A percentile compares a stretch with the other conserved stretches of the same genome.
Evolutionary conservation across 1,284 basidiomycete species (phyloP).

Genomic region (Ganoderma lucidum): DNA sequence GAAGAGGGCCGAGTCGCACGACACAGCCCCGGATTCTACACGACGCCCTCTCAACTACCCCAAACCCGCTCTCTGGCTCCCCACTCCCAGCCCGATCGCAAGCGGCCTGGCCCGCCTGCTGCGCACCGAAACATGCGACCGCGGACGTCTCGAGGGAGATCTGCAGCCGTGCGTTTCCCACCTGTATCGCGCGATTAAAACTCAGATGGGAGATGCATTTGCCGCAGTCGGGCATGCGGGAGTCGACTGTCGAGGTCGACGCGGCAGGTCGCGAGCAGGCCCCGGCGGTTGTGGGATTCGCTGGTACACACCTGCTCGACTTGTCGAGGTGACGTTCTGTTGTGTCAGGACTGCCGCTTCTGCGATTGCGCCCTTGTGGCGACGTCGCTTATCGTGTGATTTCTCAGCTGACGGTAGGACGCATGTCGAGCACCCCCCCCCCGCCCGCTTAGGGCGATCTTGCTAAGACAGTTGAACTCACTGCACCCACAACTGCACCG

Average conservation of each 20-base stretch:
- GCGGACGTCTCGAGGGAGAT: conserved; percentile 18
- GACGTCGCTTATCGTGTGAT: conserved; percentile 12
- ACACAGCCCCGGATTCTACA: conserved; percentile 23
- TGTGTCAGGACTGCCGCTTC: conserved; percentile 9
- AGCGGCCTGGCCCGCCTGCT: conserved; percentile 16
- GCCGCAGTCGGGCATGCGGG: background rate
- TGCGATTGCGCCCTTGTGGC: background rate
- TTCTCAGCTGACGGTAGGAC: conserved; percentile 10
- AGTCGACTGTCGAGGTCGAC: background rate
- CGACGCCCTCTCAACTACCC: conserved; percentile 21
- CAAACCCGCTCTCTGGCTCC: conserved; percentile 10
- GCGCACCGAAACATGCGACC: conserved; percentile 17
- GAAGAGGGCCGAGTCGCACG: conserved; percentile 16
- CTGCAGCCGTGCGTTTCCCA: conserved; percentile 25
- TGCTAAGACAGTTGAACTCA: background rate
- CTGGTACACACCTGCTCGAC: conserved; percentile 1
- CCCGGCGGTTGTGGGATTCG: background rate
- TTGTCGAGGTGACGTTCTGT: conserved; percentile 10
- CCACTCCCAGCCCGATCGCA: conserved; percentile 14
- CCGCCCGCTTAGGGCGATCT: conserved; percentile 9
- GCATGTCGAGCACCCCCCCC: background rate
- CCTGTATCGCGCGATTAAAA: conserved; percentile 10
- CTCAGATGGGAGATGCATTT: background rate
- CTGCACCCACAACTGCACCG: conserved; percentile 27
- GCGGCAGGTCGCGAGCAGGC: conserved; percentile 6